A percentile compares a stretch with the other conserved stretches of the same genome.
Evolutionary conservation across 129 eudicot species (phyloP).

Genomic region (Flaveria linearis): DNA sequence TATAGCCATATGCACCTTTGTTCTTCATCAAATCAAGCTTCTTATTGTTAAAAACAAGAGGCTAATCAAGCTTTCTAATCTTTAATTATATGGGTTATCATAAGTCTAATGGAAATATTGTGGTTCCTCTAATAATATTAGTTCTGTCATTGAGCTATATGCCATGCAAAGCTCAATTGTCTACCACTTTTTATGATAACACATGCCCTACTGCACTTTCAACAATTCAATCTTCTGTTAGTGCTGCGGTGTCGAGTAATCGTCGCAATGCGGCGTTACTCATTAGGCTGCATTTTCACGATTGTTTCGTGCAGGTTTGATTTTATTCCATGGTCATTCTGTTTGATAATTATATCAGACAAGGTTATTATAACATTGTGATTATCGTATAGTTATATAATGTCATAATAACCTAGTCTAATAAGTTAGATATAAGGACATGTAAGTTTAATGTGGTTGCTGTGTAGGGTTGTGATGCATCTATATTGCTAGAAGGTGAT

Average conservation of each 20-base stretch:
- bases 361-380: too few relatives aligned
- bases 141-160: slow-evolving; percentile 19
- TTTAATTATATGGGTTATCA: slow-evolving; percentile 31
- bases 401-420: too few relatives aligned
- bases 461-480: slow-evolving; percentile 84
- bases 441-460: neutral
- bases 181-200: slow-evolving; percentile 55
- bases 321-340: neutral
- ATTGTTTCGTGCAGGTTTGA: slow-evolving; percentile 45
- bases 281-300: slow-evolving; percentile 48
- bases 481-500: slow-evolving; percentile 56
- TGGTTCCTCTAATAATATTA: slow-evolving; percentile 28
- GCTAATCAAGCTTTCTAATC: neutral
- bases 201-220: slow-evolving; percentile 71
- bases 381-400: too few relatives aligned
- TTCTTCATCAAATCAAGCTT: slow-evolving; percentile 11
- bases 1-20: neutral
- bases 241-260: slow-evolving; percentile 47
- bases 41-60: neutral
- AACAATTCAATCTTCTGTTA: slow-evolving; percentile 39
- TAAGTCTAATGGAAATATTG: slow-evolving; percentile 5
- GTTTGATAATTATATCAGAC: neutral
- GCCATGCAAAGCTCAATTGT: slow-evolving; percentile 53
- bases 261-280: slow-evolving; percentile 38
- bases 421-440: too few relatives aligned